Percentiles rank a stretch among this genome's conserved stretches.
phyloP scores from a whole-genome alignment of 768 basidiomycete species.

The Megacollybia marginata region DNA sequence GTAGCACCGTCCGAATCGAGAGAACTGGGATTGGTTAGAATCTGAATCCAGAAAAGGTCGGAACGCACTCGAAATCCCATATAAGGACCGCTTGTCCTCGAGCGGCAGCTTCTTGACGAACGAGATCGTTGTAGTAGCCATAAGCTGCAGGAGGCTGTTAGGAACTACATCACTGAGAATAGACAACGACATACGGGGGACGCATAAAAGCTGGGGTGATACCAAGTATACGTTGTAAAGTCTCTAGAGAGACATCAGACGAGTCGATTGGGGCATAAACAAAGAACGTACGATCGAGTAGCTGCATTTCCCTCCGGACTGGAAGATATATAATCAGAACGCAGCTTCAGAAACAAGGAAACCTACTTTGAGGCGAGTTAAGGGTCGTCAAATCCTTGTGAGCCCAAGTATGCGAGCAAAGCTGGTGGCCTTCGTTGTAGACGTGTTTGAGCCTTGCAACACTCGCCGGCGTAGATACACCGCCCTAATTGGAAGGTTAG shows the following conservation, averaged over 20 bases:
- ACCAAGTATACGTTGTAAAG: constrained; percentile 34
- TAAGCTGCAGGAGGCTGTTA: constrained; percentile 17
- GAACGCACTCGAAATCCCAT: constrained; percentile 33
- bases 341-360: too few relatives aligned
- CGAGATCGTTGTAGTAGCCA: too few relatives aligned
- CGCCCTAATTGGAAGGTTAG: too few relatives aligned
- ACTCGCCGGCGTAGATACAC: too few relatives aligned
- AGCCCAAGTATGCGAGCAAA: constrained; percentile 39
- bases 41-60: too few relatives aligned
- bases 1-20: constrained; percentile 28
- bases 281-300: constrained; percentile 25
- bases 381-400: constrained; percentile 32
- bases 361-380: constrained; percentile 30
- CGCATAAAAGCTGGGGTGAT: too few relatives aligned
- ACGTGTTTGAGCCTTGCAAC: too few relatives aligned
- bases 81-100: too few relatives aligned
- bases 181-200: constrained; percentile 26
- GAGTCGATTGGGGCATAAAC: background rate
- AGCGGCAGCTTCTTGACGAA: constrained; percentile 25
- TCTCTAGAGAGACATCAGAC: constrained; percentile 21
- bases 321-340: background rate
- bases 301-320: constrained; percentile 40
- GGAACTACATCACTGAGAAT: background rate
- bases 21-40: constrained; percentile 22
- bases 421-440: too few relatives aligned